Percentiles rank a stretch among this genome's conserved stretches.
phyloP scores from a whole-genome alignment of 2,329 filamentous ascomycete species.

The Didymella arachidicola region DNA sequence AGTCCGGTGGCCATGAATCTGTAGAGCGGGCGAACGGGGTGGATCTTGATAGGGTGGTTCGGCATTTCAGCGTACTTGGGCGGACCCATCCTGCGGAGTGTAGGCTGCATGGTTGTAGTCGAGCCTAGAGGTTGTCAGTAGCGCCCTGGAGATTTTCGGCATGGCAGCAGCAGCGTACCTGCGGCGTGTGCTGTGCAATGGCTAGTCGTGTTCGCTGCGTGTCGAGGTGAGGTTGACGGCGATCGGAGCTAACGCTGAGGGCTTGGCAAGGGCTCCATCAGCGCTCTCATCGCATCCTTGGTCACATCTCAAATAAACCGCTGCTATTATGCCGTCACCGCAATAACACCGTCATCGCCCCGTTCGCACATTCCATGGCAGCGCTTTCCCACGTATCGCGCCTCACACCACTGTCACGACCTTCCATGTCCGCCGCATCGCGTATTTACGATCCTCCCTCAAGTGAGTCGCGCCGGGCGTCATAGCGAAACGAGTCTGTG shows the following conservation, averaged over 20 bases:
- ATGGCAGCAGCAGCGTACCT: slow-evolving; percentile 29
- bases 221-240: slow-evolving; percentile 38
- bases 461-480: slow-evolving; percentile 23
- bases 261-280: too few species aligned
- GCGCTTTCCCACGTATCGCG: slow-evolving; percentile 26
- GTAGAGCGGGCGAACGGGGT: slow-evolving; percentile 74
- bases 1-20: slow-evolving; percentile 85
- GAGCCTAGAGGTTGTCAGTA: slow-evolving; percentile 33
- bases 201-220: slow-evolving; percentile 33
- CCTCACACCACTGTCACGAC: slow-evolving; percentile 10
- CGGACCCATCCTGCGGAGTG: slow-evolving; percentile 45
- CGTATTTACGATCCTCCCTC: slow-evolving; percentile 21
- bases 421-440: slow-evolving; percentile 24
- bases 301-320: slow-evolving; percentile 23
- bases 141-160: fast-evolving
- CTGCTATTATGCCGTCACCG: slow-evolving; percentile 25
- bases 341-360: slow-evolving; percentile 27
- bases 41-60: slow-evolving; percentile 64
- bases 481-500: slow-evolving; percentile 24
- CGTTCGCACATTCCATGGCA: slow-evolving; percentile 30
- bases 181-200: slow-evolving; percentile 41
- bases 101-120: slow-evolving; percentile 37
- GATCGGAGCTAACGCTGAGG: slow-evolving; percentile 26
- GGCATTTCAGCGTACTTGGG: slow-evolving; percentile 51
- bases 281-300: slow-evolving; percentile 26